Evolutionary conservation across 2,329 filamentous ascomycete species (phyloP).

Genomic region (Fusarium lyarnte): DNA sequence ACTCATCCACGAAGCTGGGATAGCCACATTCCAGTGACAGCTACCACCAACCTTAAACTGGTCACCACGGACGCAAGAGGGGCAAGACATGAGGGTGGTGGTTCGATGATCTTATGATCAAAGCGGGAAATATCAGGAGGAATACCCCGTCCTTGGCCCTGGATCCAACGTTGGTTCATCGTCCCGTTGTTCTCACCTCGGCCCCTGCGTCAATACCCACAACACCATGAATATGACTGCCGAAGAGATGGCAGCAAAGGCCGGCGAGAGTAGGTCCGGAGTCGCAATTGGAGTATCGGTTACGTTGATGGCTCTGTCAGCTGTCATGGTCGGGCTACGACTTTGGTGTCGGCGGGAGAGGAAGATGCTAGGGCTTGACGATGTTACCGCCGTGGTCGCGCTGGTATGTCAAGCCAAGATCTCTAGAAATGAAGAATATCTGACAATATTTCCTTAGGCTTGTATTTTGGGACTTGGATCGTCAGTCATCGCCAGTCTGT

Average conservation of each 20-base stretch:
- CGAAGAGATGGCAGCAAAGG: background rate
- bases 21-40: background rate
- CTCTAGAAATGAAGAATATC: fast-evolving
- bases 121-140: background rate
- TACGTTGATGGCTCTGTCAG: slow-evolving; percentile 4
- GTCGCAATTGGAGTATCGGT: background rate
- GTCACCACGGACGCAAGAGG: background rate
- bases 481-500: slow-evolving; percentile 20
- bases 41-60: background rate
- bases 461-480: slow-evolving; percentile 15
- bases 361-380: slow-evolving; percentile 15
- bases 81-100: background rate
- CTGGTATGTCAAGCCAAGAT: background rate
- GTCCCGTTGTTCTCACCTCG: background rate
- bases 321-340: slow-evolving; percentile 16
- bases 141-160: background rate
- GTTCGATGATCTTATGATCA: background rate
- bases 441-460: background rate
- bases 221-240: background rate
- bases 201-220: background rate
- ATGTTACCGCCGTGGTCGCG: background rate
- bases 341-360: slow-evolving; percentile 17
- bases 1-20: background rate
- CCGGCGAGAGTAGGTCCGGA: background rate
- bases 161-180: background rate